phyloP scores from a whole-genome alignment of 306 rosid genomes.

The Corylus americana region DNA sequence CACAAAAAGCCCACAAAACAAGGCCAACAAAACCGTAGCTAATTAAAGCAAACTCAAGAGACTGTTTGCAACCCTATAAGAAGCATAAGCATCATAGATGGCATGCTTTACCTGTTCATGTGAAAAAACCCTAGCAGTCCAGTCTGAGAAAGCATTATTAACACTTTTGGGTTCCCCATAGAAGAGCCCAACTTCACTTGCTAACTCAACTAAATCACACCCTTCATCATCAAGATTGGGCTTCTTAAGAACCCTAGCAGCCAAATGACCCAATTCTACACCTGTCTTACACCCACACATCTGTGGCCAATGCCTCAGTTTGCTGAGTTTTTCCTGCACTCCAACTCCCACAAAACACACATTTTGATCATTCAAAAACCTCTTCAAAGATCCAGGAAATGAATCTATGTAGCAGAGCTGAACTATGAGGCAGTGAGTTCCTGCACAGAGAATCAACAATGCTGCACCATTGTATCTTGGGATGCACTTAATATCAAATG shows the following conservation, averaged over 20 bases:
- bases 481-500: neutral
- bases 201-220: neutral
- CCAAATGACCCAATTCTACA: neutral
- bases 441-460: neutral
- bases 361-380: neutral
- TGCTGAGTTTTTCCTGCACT: neutral
- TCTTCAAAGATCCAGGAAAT: neutral
- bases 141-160: neutral
- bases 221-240: neutral
- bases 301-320: neutral
- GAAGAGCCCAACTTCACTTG: neutral
- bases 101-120: neutral
- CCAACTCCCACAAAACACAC: neutral
- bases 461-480: neutral
- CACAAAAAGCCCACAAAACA: neutral
- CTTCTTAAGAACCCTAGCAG: constrained; percentile 5
- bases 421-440: neutral
- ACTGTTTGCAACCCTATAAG: neutral
- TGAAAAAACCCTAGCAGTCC: neutral
- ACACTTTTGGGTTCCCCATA: neutral
- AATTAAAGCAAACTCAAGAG: neutral
- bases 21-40: neutral
- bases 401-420: neutral
- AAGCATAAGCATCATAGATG: neutral
- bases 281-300: neutral